A percentile compares a stretch with the other conserved stretches of the same genome.
phyloP scores from a whole-genome alignment of 2,329 filamentous ascomycete species.

The Trichoderma harzianum region DNA sequence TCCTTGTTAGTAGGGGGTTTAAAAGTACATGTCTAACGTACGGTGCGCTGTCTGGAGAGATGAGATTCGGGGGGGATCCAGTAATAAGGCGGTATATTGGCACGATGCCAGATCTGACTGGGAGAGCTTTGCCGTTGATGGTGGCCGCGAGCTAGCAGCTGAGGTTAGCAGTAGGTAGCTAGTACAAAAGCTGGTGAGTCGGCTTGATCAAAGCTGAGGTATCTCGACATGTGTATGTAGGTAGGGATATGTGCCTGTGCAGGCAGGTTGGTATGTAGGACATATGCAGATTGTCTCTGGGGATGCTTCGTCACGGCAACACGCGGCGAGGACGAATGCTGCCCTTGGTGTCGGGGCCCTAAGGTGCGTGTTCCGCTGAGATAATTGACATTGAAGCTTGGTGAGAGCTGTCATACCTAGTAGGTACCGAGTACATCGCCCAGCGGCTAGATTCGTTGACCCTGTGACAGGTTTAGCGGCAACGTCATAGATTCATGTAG shows the following conservation, averaged over 20 bases:
- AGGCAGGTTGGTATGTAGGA: background rate
- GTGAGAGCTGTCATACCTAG: background rate
- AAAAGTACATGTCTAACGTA: background rate
- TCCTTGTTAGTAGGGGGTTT: background rate
- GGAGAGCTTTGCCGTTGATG: background rate
- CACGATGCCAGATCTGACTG: background rate
- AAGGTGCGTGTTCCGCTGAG: background rate
- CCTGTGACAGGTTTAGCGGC: background rate
- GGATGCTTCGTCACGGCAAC: background rate
- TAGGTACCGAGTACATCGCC: background rate
- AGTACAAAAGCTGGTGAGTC: background rate
- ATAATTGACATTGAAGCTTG: background rate
- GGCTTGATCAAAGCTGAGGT: background rate
- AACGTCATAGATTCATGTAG: slow-evolving; percentile 12
- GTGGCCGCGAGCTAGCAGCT: background rate
- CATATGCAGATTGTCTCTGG: no score
- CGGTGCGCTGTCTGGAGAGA: background rate
- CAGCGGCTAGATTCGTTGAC: background rate
- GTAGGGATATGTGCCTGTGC: background rate
- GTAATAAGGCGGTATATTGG: background rate
- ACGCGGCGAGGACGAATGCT: background rate
- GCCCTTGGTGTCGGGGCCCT: background rate
- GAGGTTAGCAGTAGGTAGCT: background rate
- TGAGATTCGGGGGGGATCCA: background rate
- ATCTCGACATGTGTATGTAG: background rate